These are phyloP conservation scores for Sclerotinia minor DNA, from an alignment of 2,329 filamentous ascomycete species.

Conservation along the genomic window DNA sequence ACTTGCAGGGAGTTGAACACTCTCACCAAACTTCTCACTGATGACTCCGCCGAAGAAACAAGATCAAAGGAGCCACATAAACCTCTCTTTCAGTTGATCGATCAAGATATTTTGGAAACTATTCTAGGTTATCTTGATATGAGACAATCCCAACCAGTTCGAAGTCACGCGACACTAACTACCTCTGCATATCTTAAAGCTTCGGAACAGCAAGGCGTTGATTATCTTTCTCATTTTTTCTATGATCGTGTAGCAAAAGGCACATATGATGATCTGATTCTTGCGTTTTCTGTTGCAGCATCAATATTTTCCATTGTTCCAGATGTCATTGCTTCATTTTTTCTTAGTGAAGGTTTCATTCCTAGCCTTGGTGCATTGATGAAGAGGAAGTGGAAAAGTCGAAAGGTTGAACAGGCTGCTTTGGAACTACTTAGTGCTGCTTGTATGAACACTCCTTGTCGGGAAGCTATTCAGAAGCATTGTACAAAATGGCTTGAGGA, in stretches of 20 bases:
- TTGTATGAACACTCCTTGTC: slow-evolving; percentile 79
- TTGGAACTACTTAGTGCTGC: slow-evolving; percentile 89
- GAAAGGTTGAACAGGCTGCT: slow-evolving; percentile 81
- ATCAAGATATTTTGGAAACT: slow-evolving; percentile 77
- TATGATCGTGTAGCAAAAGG: slow-evolving; percentile 68
- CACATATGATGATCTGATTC: slow-evolving; percentile 83
- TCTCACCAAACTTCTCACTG: slow-evolving; percentile 60
- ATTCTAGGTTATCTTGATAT: slow-evolving; percentile 85
- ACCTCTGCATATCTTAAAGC: slow-evolving; percentile 82
- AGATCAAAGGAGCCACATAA: slow-evolving; percentile 42
- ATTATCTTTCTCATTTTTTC: slow-evolving; percentile 73
- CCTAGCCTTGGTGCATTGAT: slow-evolving; percentile 74
- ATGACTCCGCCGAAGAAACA: slow-evolving; percentile 43
- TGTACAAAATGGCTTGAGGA: slow-evolving; percentile 86
- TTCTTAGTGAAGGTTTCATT: slow-evolving; percentile 86
- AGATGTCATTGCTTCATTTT: slow-evolving; percentile 71
- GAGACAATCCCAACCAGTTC: slow-evolving; percentile 69
- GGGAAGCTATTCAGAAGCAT: slow-evolving; percentile 80
- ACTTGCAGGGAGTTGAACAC: slow-evolving; percentile 60
- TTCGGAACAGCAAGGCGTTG: slow-evolving; percentile 67
- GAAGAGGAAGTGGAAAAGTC: slow-evolving; percentile 77
- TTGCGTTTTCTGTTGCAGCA: slow-evolving; percentile 90
- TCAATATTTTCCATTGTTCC: slow-evolving; percentile 85
- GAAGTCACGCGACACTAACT: slow-evolving; percentile 78
- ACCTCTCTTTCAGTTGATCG: slow-evolving; percentile 56